Percentiles rank a stretch among this genome's conserved stretches.
phyloP scores from a whole-genome alignment of 805 yeast species.

The Metschnikowia aberdeeniae region DNA sequence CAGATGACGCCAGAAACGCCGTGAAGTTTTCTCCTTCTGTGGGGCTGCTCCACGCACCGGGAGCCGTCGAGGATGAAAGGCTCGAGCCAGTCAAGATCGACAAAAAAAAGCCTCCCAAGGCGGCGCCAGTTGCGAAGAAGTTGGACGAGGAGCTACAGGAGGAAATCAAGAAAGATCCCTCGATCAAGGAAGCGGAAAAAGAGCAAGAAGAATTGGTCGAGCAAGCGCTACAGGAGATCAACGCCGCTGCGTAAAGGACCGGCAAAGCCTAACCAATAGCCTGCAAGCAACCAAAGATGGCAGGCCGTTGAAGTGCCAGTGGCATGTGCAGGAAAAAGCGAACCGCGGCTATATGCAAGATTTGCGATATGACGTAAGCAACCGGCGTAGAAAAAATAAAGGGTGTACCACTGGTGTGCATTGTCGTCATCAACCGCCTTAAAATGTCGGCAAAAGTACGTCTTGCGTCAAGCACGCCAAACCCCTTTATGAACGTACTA shows the following conservation, averaged over 20 bases:
- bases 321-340: background rate
- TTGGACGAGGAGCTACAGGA: slow-evolving; percentile 32
- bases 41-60: slow-evolving; percentile 12
- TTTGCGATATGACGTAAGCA: slow-evolving; percentile 15
- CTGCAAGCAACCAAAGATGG: no score
- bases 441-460: slow-evolving; percentile 4
- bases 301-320: no score
- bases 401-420: background rate
- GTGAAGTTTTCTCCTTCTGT: slow-evolving; percentile 9
- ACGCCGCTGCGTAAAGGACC: background rate
- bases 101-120: slow-evolving; percentile 34
- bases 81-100: slow-evolving; percentile 17
- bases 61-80: slow-evolving; percentile 6
- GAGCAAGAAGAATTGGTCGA: slow-evolving; percentile 25
- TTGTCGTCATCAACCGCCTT: background rate
- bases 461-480: background rate
- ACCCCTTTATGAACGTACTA: background rate
- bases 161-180: slow-evolving; percentile 34
- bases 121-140: slow-evolving; percentile 40
- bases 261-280: no score
- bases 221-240: slow-evolving; percentile 16
- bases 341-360: slow-evolving; percentile 7
- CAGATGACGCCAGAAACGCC: slow-evolving; percentile 19
- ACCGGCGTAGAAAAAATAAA: slow-evolving; percentile 7
- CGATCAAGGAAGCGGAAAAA: slow-evolving; percentile 24